Evolutionary conservation across 2,329 filamentous ascomycete species (phyloP).

Genomic region (Nothophaeocryptopus gaeumannii): DNA sequence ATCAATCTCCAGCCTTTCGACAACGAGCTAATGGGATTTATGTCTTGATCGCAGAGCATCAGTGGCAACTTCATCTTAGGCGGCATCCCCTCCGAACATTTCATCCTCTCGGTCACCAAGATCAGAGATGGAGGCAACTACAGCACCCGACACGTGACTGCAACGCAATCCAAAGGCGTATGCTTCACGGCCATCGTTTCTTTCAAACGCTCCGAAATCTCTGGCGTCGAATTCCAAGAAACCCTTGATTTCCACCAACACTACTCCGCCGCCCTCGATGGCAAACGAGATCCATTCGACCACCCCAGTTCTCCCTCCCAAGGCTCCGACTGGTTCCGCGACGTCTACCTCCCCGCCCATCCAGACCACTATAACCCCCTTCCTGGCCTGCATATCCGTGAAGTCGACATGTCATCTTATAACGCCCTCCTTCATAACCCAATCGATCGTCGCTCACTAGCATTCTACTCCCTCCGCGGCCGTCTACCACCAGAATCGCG

Average conservation of each 20-base stretch:
- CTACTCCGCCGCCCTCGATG: not conserved
- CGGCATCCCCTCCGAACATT: not conserved
- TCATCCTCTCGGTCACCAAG: not conserved
- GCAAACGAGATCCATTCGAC: not conserved
- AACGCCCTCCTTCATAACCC: not conserved
- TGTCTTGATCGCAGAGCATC: not conserved
- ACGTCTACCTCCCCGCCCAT: not conserved
- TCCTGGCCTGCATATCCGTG: not conserved
- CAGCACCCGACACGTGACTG: not conserved
- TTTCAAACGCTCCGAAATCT: not conserved
- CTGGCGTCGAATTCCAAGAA: not conserved
- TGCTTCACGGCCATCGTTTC: not conserved
- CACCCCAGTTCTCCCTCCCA: not conserved
- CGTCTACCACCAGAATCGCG: not conserved
- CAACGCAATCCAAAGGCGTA: not conserved
- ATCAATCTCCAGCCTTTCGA: no score
- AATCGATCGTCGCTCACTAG: not conserved
- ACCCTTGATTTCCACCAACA: not conserved
- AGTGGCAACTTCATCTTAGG: constrained; percentile 3
- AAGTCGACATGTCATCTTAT: not conserved
- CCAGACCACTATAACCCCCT: not conserved
- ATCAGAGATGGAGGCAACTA: constrained; percentile 1
- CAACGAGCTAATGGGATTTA: no score
- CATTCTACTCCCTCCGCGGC: not conserved
- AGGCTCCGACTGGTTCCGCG: not conserved